These are phyloP conservation scores for Rickenella mellea DNA, from an alignment of 768 basidiomycete genomes.

Conservation along the genomic window DNA sequence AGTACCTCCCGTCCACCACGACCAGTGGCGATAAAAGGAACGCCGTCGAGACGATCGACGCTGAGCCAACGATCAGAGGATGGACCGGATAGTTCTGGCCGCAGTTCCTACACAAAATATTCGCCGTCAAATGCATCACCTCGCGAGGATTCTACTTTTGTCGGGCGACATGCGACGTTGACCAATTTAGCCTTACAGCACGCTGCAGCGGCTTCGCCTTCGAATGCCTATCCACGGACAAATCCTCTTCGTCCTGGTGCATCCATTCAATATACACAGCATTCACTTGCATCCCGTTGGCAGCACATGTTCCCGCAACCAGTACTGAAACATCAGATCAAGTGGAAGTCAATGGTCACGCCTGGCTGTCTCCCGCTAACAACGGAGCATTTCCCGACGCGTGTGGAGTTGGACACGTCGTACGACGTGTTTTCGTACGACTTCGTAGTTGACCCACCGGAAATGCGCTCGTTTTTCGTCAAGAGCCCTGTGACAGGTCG, in stretches of 20 bases:
- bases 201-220: constrained; percentile 37
- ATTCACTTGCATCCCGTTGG: constrained; percentile 81
- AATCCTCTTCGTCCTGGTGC: constrained; percentile 64
- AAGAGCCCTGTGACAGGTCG: constrained; percentile 42
- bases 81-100: constrained; percentile 36
- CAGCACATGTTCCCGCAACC: constrained; percentile 75
- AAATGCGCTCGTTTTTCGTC: constrained; percentile 83
- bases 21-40: constrained; percentile 35
- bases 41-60: constrained; percentile 29
- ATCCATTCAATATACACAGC: constrained; percentile 49
- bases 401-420: constrained; percentile 61
- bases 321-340: constrained; percentile 74
- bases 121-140: constrained; percentile 66
- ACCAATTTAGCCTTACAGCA: constrained; percentile 23
- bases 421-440: constrained; percentile 84
- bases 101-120: constrained; percentile 36
- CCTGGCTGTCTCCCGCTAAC: constrained; percentile 87
- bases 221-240: constrained; percentile 32
- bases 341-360: constrained; percentile 82
- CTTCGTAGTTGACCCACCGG: constrained; percentile 74
- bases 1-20: not conserved
- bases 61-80: constrained; percentile 51
- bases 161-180: constrained; percentile 40
- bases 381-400: constrained; percentile 77
- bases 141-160: constrained; percentile 47